Conservation (phyloP, 2,329 filamentous ascomycete genomes). For the Penicillium concentricum region DNA sequence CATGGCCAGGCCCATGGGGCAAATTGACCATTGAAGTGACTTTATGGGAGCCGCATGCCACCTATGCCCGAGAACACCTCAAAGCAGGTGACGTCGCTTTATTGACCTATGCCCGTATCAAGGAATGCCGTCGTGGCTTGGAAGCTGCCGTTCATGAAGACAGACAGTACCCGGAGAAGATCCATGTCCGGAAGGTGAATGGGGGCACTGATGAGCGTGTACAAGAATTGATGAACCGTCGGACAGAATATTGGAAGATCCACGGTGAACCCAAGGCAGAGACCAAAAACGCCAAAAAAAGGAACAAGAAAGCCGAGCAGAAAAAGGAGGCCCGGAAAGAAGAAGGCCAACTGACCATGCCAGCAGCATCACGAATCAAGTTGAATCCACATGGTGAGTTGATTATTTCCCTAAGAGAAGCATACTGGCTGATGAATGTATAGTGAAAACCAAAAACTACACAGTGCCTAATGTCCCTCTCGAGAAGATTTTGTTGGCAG, state of each 20-base stretch:
- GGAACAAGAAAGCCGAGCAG: constrained; percentile 30
- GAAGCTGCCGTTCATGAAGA: constrained; percentile 74
- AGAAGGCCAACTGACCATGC: constrained; percentile 29
- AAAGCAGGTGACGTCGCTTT: constrained; percentile 61
- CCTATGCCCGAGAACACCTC: constrained; percentile 57
- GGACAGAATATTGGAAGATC: constrained; percentile 61
- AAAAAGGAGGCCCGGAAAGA: constrained; percentile 31
- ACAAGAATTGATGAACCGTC: constrained; percentile 62
- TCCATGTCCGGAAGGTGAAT: constrained; percentile 60
- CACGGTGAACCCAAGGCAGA: constrained; percentile 43
- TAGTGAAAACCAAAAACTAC: constrained; percentile 50
- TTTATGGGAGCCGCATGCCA: constrained; percentile 67
- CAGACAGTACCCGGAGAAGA: constrained; percentile 47
- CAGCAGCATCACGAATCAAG: constrained; percentile 27
- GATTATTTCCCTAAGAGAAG: not conserved
- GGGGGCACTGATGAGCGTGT: constrained; percentile 48
- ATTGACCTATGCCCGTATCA: constrained; percentile 72
- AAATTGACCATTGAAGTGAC: constrained; percentile 69
- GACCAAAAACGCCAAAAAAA: constrained; percentile 38
- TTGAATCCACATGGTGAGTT: constrained; percentile 46
- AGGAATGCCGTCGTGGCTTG: constrained; percentile 57
- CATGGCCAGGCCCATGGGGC: constrained; percentile 74
- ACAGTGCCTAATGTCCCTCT: constrained; percentile 43
- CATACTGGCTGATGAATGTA: not conserved
- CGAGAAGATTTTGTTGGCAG: constrained; percentile 50